Conservation (phyloP, 164 flowering plant genomes). For the Aristolochia contorta region DNA sequence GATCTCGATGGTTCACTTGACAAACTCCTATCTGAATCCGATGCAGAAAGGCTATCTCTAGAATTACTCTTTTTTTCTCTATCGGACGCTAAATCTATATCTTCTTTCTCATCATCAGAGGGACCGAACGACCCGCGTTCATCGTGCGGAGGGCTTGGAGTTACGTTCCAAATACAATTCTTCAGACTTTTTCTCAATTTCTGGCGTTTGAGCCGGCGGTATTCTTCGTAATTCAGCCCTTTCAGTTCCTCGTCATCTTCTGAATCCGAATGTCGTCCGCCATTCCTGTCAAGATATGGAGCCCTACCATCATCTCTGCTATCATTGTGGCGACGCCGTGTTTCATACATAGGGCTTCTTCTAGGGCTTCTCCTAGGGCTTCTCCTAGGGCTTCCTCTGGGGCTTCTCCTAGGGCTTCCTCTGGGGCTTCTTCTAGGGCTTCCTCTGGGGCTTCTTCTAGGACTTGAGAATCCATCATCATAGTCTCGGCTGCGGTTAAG, state of each 20-base stretch:
- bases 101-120: constrained; percentile 28
- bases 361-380: neutral
- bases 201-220: constrained; percentile 72
- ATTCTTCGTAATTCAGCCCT: constrained; percentile 63
- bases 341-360: neutral
- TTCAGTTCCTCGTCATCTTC: constrained; percentile 90
- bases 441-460: neutral
- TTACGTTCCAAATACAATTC: constrained; percentile 58
- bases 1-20: constrained; percentile 12
- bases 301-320: constrained; percentile 9
- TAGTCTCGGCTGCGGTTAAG: neutral
- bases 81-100: constrained; percentile 8
- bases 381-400: too few relatives aligned
- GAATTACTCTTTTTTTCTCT: constrained; percentile 12
- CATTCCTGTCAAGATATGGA: constrained; percentile 29
- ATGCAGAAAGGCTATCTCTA: constrained; percentile 1
- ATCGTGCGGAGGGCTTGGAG: constrained; percentile 79
- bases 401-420: neutral
- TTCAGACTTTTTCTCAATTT: constrained; percentile 56
- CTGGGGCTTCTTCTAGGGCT: neutral
- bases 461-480: neutral
- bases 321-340: neutral
- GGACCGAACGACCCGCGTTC: constrained; percentile 25
- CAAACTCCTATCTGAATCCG: constrained; percentile 16
- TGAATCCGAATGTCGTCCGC: constrained; percentile 15